phyloP scores from a whole-genome alignment of 2,329 filamentous ascomycete species.

The Monilinia aucupariae region DNA sequence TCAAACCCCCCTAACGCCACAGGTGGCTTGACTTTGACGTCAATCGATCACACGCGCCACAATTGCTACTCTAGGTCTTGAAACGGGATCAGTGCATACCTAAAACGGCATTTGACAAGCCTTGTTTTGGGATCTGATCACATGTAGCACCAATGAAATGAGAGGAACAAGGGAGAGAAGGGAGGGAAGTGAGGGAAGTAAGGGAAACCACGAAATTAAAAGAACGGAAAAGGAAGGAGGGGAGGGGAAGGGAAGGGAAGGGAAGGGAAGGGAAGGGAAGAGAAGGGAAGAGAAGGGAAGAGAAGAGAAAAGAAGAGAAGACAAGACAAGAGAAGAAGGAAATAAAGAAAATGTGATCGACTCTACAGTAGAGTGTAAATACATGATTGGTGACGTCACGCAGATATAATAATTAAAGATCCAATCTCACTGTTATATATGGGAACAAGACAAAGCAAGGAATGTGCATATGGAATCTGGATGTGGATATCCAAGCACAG shows the following conservation, averaged over 20 bases:
- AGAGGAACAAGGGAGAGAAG: too few relatives aligned
- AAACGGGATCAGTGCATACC: slow-evolving; percentile 1
- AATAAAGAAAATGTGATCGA: slow-evolving; percentile 1
- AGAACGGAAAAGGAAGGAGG: background rate
- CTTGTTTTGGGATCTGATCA: too few relatives aligned
- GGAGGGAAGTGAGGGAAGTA: background rate
- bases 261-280: background rate
- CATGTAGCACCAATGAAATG: background rate
- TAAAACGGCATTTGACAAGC: slow-evolving; percentile 1
- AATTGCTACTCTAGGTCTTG: background rate
- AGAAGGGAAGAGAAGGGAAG: background rate
- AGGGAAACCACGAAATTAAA: too few relatives aligned
- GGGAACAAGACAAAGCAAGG: too few relatives aligned
- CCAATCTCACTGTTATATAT: too few relatives aligned
- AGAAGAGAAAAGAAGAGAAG: too few relatives aligned
- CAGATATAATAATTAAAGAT: background rate
- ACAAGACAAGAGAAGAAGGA: background rate
- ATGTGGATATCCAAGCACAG: too few relatives aligned
- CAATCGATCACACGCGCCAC: background rate
- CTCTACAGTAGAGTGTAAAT: too few relatives aligned
- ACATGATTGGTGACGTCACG: slow-evolving; percentile 11
- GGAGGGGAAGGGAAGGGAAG: background rate
- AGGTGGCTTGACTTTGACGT: background rate
- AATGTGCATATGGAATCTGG: too few relatives aligned
- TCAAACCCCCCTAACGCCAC: background rate